Base-by-base conservation (phyloP, 176 grass and related monocot genomes). In the Aechmea fasciata region DNA sequence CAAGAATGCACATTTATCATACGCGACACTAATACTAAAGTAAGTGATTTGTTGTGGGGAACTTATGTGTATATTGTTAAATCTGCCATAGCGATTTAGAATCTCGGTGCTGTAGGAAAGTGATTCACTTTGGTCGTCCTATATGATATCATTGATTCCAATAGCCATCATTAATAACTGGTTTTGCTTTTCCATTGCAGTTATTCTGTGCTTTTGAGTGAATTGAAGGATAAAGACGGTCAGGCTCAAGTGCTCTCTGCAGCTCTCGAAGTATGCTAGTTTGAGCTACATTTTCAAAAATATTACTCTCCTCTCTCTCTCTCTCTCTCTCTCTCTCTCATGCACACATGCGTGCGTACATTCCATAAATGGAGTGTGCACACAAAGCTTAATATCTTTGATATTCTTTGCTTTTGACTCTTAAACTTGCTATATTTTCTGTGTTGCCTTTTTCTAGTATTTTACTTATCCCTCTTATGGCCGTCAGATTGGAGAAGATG, bases 201-300 rank as follows among this genome's bases (percentile, higher is more conserved):
- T 68, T 99, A 94, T 71, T 69, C 90, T 67, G 90, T 93, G 73
- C 90, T 99, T 80, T 80, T 86, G 17, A 85, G 86, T 77, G 77
- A 99, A 85, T 78, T 77, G 3, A 99, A 93, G 64, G 94, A 99
- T 59, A 82, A 88, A 85, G 87, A 99, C 69, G 75, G 86, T 53
- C 94, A 99, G 71, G 82, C 85, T 4, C 94, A 99, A 62, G 77
- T 99, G 79, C 87, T 99, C 81, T 90, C 94, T 62, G 90, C 94
- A 9, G 82, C 80, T 28, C 77, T 99, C 55, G 94, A 99, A 73
- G 87, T 94, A 82, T 61, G 55, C 8, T 19, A 5, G 15, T 61
- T 61, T 61, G 20, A 19, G 20, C 55, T 18, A 61, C 55, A 18
- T 61, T 61, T 61, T 15, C n/a, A 20, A 61, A 61, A n/a, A 10